Base-by-base conservation (phyloP, 352 stramenopile genomes). In the Paralagenidium karlingii region DNA sequence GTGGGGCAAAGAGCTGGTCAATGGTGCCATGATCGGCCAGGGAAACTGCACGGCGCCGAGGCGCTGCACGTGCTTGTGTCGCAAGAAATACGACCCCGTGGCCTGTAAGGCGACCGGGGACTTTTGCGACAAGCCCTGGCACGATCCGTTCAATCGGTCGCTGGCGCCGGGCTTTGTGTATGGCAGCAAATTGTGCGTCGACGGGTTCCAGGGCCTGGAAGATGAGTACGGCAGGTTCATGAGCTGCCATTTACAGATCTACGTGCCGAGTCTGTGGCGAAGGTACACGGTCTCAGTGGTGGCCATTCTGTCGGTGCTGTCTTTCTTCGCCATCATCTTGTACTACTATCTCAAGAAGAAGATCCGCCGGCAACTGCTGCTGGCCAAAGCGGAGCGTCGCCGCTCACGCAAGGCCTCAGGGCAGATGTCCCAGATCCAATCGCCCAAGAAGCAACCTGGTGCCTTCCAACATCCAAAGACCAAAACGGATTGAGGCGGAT, bases 181-280 rank as follows among this genome's bases (percentile, higher is more conserved):
- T 54, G 91, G 94, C 24, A 96, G 86, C 5, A 60, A 66, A 16
- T 55, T 81, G 43, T 98, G 94, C 44, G 68, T 70, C 5, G 84
- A 91, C 40, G 94, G 94, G 2, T 98, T 95, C 49, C 83, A 98
- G 53, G 94, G 93, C 4, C 58, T 94, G 25, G 69, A 94, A 30
- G 83, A 98, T 45, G 60, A 53, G 8, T 40, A 93, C 16, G 90
- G 94, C 15, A 55, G 76, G 18, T 97, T 97, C 46, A 48, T 71
- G 19, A 96, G 69, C 34, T 98, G 94, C 51, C 94, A 98, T 59
- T 49, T 98, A 21, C 74, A 80, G 49, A 96, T 98, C 39, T 97
- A 97, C 56, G 77, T 93, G 39, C 94, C 94, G 4, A 85, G 67
- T 3, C 45, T 53, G 8, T 92, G 81, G 45, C 76, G 94, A 25